Evolutionary conservation across 2,329 filamentous ascomycete species (phyloP).

Genomic region (Leptographium flavum): DNA sequence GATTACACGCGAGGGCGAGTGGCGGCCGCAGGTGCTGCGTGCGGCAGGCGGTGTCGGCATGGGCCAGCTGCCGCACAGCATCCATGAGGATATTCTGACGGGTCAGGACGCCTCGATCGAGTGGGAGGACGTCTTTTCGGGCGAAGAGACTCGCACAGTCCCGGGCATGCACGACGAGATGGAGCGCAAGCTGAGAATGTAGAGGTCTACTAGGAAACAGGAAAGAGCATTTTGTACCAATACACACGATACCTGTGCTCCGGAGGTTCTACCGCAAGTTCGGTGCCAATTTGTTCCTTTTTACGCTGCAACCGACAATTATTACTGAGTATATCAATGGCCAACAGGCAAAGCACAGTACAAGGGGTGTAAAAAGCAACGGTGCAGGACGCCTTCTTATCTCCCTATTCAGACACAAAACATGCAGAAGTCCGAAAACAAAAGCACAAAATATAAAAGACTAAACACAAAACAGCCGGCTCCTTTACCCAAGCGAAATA

Average conservation of each 20-base stretch:
- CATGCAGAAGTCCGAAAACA: not conserved
- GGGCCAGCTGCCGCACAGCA: slow-evolving; percentile 29
- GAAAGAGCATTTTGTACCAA: not conserved
- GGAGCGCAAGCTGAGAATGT: slow-evolving; percentile 80
- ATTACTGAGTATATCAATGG: no score
- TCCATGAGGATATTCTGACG: slow-evolving; percentile 81
- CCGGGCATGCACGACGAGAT: slow-evolving; percentile 82
- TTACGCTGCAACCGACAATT: no score
- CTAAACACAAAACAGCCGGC: not conserved
- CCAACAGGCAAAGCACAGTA: not conserved
- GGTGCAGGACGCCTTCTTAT: not conserved
- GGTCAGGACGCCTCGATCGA: slow-evolving; percentile 63
- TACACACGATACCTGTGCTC: no score
- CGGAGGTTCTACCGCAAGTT: no score
- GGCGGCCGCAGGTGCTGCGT: slow-evolving; percentile 58
- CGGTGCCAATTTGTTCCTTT: no score
- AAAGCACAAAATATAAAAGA: no score
- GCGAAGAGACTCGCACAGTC: slow-evolving; percentile 57
- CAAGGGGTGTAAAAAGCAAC: not conserved
- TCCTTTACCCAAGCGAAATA: not conserved
- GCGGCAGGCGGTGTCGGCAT: slow-evolving; percentile 27
- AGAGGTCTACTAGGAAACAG: slow-evolving; percentile 16
- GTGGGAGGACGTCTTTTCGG: slow-evolving; percentile 90
- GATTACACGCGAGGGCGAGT: slow-evolving; percentile 68
- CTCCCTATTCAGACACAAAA: not conserved